Conservation (phyloP, 768 basidiomycete species). For the Auricularia sp. region DNA sequence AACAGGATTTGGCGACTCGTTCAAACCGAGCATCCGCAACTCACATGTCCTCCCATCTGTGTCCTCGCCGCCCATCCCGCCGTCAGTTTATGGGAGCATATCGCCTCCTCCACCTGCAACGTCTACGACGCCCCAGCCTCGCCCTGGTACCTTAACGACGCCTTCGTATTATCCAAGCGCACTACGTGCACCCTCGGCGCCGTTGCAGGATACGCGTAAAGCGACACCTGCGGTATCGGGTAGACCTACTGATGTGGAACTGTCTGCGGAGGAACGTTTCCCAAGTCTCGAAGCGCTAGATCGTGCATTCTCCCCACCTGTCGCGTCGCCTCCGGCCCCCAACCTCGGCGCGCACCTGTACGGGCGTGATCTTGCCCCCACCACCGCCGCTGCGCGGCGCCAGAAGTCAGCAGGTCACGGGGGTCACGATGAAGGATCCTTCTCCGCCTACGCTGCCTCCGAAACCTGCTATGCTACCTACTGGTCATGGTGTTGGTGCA, state of each 20-base stretch:
- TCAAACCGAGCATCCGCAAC: slow-evolving; percentile 11
- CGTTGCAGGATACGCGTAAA: slow-evolving; percentile 23
- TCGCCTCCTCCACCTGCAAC: slow-evolving; percentile 4
- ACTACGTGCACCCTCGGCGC: not conserved
- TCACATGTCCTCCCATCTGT: slow-evolving; percentile 1
- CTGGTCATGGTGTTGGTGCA: slow-evolving; percentile 2
- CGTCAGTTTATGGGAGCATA: not conserved
- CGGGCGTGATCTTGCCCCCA: not conserved
- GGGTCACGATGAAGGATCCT: slow-evolving; percentile 38
- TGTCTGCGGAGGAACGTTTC: slow-evolving; percentile 60
- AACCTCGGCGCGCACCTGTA: not conserved
- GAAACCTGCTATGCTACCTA: not conserved
- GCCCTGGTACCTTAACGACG: not conserved
- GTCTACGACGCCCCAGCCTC: slow-evolving; percentile 3
- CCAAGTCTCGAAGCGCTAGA: slow-evolving; percentile 83
- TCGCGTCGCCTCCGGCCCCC: not conserved
- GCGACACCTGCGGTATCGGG: slow-evolving; percentile 16
- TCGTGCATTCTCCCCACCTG: slow-evolving; percentile 31
- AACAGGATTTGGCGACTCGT: slow-evolving; percentile 51
- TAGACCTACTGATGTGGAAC: slow-evolving; percentile 22
- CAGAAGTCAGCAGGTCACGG: slow-evolving; percentile 38
- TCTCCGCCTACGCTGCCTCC: not conserved
- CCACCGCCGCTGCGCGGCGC: not conserved
- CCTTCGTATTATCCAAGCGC: not conserved
- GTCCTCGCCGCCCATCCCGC: not conserved